Base-by-base conservation (phyloP, 176 grass and related monocot genomes). In the Bothriochloa decipiens region DNA sequence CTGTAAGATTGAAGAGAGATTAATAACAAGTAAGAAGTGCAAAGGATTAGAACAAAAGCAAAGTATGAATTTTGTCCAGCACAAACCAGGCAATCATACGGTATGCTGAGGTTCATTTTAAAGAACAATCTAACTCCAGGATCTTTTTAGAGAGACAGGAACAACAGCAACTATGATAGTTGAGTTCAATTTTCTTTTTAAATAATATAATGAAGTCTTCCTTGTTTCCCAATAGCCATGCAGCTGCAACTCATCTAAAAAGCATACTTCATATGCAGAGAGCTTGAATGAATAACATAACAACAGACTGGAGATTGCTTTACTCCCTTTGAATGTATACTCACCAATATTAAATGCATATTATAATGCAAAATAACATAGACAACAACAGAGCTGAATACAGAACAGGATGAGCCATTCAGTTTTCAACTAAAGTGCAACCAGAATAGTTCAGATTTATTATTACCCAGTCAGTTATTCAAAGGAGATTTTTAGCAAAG, bases 331-430 rank as follows among this genome's bases (percentile, higher is more conserved):
- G 42, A 71, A 61, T 12, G 39, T 71, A 42, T 66, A 40, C 32
- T 50, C 41, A 73, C 17, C 18, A 68, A 36, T 58, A 73, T 6
- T 7, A 61, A 80, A 32, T 27, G 49, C 63, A 80, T 15, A 2
- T 4, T 29, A 26, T 40, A 41, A 86, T 73, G 68, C 68, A 80
- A 65, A 65, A 33, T 58, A 70, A 64, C 11, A 73, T 36, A 70
- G 43, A 47, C 10, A 78, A 18, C 27, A 40, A 37, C 27, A 49
- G 8, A 57, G 50, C 41, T 80, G 17, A 64, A 52, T 53, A 64
- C 25, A 18, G 32, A 84, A 84, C 41, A 74, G 14, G n/a, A 73
- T 29, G n/a, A 22, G 57, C 64, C 74, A 35, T 71, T 68, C 22
- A 64, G 15, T 74, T 80, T 35, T 66, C 23, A 60, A 80, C 8